Percentiles rank a stretch among this genome's conserved stretches.
Evolutionary conservation across 495 filamentous ascomycete genomes (phyloP).

Genomic region (Neurospora sp.): DNA sequence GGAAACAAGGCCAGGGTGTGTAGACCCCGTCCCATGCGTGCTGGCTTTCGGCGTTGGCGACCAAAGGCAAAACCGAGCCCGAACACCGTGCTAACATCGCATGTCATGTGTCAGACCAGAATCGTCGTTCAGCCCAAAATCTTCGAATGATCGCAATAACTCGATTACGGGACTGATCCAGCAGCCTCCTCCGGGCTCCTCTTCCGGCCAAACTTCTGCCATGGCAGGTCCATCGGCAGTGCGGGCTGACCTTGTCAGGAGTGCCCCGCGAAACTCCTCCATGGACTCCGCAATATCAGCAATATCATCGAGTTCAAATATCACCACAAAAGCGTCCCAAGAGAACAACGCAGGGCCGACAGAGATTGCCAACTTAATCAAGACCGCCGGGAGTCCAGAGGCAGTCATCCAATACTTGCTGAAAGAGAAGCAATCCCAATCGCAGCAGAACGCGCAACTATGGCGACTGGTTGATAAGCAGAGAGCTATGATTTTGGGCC

Average conservation of each 20-base stretch:
- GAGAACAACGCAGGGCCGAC: slow-evolving; percentile 42
- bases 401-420: slow-evolving; percentile 79
- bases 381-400: slow-evolving; percentile 81
- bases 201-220: slow-evolving; percentile 12
- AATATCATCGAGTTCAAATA: slow-evolving; percentile 57
- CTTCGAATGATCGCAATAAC: slow-evolving; percentile 36
- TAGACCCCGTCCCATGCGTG: slow-evolving; percentile 7
- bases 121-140: slow-evolving; percentile 15
- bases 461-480: slow-evolving; percentile 97
- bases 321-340: slow-evolving; percentile 48
- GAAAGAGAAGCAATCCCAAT: slow-evolving; percentile 80
- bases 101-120: slow-evolving; percentile 21
- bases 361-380: slow-evolving; percentile 64
- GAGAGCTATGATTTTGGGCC: slow-evolving; percentile 78
- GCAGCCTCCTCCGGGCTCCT: slow-evolving; percentile 29
- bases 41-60: slow-evolving; percentile 8
- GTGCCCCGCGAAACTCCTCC: slow-evolving; percentile 68
- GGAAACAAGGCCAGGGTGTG: slow-evolving; percentile 24
- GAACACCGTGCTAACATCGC: slow-evolving; percentile 17
- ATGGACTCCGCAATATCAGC: slow-evolving; percentile 93
- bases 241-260: slow-evolving; percentile 20
- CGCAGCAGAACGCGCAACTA: slow-evolving; percentile 82
- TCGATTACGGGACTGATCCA: slow-evolving; percentile 26
- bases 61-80: slow-evolving; percentile 4
- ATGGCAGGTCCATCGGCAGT: slow-evolving; percentile 24